Evolutionary conservation across 192 early-diverging fungal genomes (phyloP).

Genomic region (Mortierella alpina): DNA sequence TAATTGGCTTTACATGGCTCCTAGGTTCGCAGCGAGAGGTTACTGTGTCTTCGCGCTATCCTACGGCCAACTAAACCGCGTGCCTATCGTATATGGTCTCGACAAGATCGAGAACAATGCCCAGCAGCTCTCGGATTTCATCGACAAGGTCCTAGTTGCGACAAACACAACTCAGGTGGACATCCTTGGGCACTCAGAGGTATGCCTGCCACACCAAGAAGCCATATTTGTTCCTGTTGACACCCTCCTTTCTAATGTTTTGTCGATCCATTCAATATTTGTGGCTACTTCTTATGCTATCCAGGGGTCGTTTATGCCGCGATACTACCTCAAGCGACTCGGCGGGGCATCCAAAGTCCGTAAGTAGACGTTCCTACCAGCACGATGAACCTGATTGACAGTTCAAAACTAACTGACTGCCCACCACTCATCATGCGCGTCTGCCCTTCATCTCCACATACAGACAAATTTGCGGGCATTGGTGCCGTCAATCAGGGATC

Average conservation of each 20-base stretch:
- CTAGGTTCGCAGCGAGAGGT: neutral
- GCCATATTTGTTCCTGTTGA: no score
- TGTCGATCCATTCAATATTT: neutral
- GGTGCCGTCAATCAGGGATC: neutral
- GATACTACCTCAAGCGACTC: constrained; percentile 9
- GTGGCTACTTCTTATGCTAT: neutral
- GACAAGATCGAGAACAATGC: constrained; percentile 11
- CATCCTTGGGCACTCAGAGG: neutral
- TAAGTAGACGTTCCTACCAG: neutral
- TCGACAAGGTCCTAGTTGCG: constrained; percentile 9
- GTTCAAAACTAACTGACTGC: neutral
- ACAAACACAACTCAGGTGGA: constrained; percentile 7
- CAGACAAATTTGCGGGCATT: constrained; percentile 1
- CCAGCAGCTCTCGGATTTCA: neutral
- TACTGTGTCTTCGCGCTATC: constrained; percentile 10
- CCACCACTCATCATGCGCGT: neutral
- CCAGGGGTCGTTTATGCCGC: constrained; percentile 7
- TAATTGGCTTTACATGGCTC: constrained; percentile 13
- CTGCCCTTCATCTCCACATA: neutral
- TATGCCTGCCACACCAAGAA: neutral
- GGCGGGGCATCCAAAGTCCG: constrained; percentile 15
- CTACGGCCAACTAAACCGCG: neutral
- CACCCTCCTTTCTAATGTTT: neutral
- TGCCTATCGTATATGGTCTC: neutral
- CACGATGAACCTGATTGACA: no score